Evolutionary conservation across 192 early-diverging fungal genomes (phyloP), one percentile per base, ranked within the genome.

Genomic region (Rhizoclosmatium sp.): DNA sequence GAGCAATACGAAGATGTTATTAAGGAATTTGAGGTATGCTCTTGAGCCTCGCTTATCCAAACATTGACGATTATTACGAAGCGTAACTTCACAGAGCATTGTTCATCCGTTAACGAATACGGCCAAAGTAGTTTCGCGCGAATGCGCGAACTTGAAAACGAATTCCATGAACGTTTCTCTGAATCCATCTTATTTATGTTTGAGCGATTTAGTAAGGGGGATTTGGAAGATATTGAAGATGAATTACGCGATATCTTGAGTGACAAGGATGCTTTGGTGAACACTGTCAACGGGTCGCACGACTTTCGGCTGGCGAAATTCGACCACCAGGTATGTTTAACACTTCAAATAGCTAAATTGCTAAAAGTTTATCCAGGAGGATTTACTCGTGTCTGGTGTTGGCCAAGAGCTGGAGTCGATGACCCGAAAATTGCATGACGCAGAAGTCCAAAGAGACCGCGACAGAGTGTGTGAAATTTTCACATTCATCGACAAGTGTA

Each of bases 1-100:
- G 90, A 91, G 78, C 89, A 91, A 64, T 91, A 88, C 72, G 90
- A 91, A 78, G 90, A 91, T 16, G 83, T 91, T 10, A 64, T 86
- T 45, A 90, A 89, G 71, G 90, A 91, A 42, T 90, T 91, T 81
- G 90, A 91, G 41, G 60, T 62, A 62, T n/a, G 54, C 19, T 9
- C 54, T 56, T 56, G 54, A 56, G 54, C 54, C 19, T 31, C 31
- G 31, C 31, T 31, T 31, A 54, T 54, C 9, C 9, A 54, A 54
- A 54, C 51, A 54, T 16, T 12, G 16, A 54, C 51, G 9, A 54
- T 54, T 31, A 21, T 62, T 62, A 7, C 5, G 23, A 31, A 62
- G 68, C 71, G 88, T 12, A 89, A 85, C 72, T 91, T 88, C 76
- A 87, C 86, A n/a, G 90, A 91, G 75, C 4, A 89, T 1, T 82